Evolutionary conservation across 1,284 basidiomycete genomes (phyloP), one percentile per base, ranked within the genome.

Genomic region (Hypsizygus ulmarius): DNA sequence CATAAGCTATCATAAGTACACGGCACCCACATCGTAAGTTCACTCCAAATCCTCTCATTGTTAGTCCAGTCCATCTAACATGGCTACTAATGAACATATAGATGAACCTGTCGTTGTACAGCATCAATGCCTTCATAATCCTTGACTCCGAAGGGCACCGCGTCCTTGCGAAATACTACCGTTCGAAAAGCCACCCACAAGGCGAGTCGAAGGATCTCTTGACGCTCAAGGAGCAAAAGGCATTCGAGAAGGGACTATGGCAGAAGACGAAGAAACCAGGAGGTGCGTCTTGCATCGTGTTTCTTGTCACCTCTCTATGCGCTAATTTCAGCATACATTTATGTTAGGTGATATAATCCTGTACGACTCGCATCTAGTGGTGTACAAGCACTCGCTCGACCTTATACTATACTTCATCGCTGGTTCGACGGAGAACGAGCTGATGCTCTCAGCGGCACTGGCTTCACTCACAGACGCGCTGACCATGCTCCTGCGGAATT

Each of bases 391-490:
- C 58, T 91, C 93, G 30, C 84, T 97, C 49, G 97, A 99, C 73
- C 84, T 98, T 60, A 90, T 95, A 54, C 86, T 98, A 67, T 97
- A 97, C 76, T 84, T 99, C 59, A 81, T 99, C 62, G 93, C 91
- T 12, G 87, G 90, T 3, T 77, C 91, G 9, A 77, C 79, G 2
- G 94, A 97, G 70, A 99, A 99, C 71, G 96, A 99, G 70, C 80
- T 99, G 53, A 98, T 99, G 93, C 84, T 99, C 36, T 84, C 90
- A 51, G 73, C 82, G 12, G 87, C 93, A 6, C 82, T 99, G 16
- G 78, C 75, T 39, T 91, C 93, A 0, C 88, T 97, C 63, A 79
- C 84, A 49, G 97, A 99, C 62, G 90, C 94, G 9, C 74, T 95
- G 14, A 82, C 84, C 19, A 75, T 97, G 60, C 75, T 99, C 27